Base-by-base conservation (phyloP, 148 eudicot species). In the Suaeda aralocaspica region DNA sequence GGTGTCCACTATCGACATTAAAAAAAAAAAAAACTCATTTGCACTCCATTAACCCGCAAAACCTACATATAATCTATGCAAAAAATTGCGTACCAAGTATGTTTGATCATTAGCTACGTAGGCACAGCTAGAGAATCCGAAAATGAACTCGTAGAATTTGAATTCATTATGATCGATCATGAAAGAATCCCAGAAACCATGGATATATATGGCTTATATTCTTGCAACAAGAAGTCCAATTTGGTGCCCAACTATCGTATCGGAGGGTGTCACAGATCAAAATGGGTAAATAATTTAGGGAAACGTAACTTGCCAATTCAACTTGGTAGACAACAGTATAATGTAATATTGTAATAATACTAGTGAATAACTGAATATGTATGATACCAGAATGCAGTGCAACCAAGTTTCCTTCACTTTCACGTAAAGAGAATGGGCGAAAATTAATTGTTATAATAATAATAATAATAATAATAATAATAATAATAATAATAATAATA, bases 321-420 rank as follows among this genome's bases (percentile, higher is more conserved):
- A 59, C 22, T 59, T 31, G 41, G 39, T 59, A 31, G 41, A 59
- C 42, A 59, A 30, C n/a, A 30, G 28, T 14, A 11, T 49, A 9
- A 14, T 49, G 5, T 18, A 49, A 22, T 49, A 9, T 46, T 46
- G 18, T 46, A 45, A 46, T 45, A 26, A 46, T 12, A 16, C 19
- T 33, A 16, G 9, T 68, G 52, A 36, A 18, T 55, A 59, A n/a
- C n/a, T n/a, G n/a, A n/a, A n/a, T n/a, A n/a, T n/a, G n/a, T n/a
- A n/a, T n/a, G n/a, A n/a, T 34, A 34, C 48, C 51, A 21, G 49
- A 67, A 28, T 72, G 58, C 72, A 61, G 28, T 72, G 64, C 72
- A 41, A 62, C 76, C 48, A 60, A 53, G 44, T 15, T 72, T 53
- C 19, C 76, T 77, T 77, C 30, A 72, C 42, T 30, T 77, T 72